These are phyloP conservation scores for Gracilariopsis chorda DNA, from an alignment of 23 red algal genomes.

Conservation along the genomic window DNA sequence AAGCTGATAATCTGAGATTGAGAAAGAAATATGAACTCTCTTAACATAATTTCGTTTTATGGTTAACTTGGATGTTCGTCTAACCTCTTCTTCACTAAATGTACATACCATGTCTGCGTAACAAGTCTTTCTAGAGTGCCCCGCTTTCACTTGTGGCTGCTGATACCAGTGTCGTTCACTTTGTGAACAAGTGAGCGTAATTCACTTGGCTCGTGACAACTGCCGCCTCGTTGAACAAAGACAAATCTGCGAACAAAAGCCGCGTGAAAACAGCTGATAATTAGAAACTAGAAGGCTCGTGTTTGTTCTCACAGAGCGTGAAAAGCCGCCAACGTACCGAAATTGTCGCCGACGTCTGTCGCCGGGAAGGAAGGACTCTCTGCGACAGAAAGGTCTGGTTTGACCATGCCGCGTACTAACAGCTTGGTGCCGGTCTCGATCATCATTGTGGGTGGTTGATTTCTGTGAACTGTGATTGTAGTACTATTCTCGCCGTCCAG, in stretches of 20 bases:
- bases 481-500: not conserved
- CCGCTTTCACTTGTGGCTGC: not conserved
- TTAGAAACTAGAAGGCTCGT: not conserved
- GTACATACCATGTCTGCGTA: not conserved
- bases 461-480: conserved; percentile 17
- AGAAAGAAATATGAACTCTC: conserved; percentile 23
- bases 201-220: conserved; percentile 26
- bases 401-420: conserved; percentile 43
- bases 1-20: conserved; percentile 31
- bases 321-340: conserved; percentile 11
- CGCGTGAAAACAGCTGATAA: not conserved
- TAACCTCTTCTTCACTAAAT: not conserved
- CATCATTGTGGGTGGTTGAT: not conserved
- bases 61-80: not conserved
- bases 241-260: conserved; percentile 1
- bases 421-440: conserved; percentile 16
- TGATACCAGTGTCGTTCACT: not conserved
- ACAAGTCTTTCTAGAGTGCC: not conserved
- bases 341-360: conserved; percentile 33
- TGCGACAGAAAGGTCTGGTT: conserved; percentile 37
- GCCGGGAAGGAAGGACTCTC: conserved; percentile 22
- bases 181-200: conserved; percentile 37
- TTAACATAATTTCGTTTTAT: not conserved
- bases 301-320: not conserved
- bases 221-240: conserved; percentile 44